phyloP scores from a whole-genome alignment of 2,329 filamentous ascomycete genomes.

The Cercospora janseana region DNA sequence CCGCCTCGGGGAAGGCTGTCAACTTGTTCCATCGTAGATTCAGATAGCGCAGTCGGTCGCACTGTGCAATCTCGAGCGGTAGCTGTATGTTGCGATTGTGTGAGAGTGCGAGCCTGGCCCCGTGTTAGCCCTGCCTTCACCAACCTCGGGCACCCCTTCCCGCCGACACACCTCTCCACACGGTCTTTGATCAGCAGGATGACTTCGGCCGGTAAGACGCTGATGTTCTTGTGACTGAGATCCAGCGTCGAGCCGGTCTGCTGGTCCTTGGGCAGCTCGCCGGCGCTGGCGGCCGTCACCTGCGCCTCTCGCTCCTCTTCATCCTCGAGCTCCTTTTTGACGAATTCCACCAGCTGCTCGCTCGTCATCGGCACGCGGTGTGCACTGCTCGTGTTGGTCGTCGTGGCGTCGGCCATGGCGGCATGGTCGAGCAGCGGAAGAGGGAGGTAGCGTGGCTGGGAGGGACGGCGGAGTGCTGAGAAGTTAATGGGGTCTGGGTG shows the following conservation, averaged over 20 bases:
- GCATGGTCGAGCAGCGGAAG: constrained; percentile 11
- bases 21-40: constrained; percentile 77
- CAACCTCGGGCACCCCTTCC: background rate
- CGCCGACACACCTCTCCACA: constrained; percentile 60
- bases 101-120: constrained; percentile 70
- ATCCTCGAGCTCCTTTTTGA: constrained; percentile 35
- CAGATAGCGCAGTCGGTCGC: constrained; percentile 73
- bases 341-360: constrained; percentile 33
- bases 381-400: constrained; percentile 16
- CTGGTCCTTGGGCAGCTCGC: constrained; percentile 30
- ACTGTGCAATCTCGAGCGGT: constrained; percentile 69
- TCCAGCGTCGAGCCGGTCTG: constrained; percentile 72
- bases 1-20: constrained; percentile 62
- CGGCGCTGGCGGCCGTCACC: constrained; percentile 27
- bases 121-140: constrained; percentile 26
- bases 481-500: constrained; percentile 6
- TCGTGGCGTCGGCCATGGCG: constrained; percentile 31
- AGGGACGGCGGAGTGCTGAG: constrained; percentile 7
- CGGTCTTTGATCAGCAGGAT: constrained; percentile 72
- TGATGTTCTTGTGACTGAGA: constrained; percentile 71
- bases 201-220: constrained; percentile 68
- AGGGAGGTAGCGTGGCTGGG: constrained; percentile 12
- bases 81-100: constrained; percentile 73
- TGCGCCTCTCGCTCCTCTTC: constrained; percentile 37
- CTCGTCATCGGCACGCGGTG: constrained; percentile 30